These are phyloP conservation scores for Ceratocystis diversiconidia DNA, from an alignment of 2,329 filamentous ascomycete species.

Conservation along the genomic window DNA sequence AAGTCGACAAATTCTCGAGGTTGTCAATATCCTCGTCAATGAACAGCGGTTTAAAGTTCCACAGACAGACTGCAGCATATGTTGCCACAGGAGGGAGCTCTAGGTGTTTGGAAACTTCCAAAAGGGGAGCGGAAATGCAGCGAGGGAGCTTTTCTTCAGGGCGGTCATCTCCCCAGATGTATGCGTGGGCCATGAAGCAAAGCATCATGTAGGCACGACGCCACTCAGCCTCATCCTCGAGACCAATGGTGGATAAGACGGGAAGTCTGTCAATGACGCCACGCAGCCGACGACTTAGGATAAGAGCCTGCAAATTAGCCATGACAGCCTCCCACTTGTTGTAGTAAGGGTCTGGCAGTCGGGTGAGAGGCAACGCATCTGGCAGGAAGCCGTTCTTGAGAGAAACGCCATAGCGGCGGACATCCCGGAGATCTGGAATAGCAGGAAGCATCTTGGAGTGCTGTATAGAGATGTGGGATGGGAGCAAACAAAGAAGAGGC, in stretches of 20 bases:
- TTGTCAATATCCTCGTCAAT: slow-evolving; percentile 65
- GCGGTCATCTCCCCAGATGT: slow-evolving; percentile 86
- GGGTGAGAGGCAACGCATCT: slow-evolving; percentile 60
- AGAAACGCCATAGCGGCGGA: slow-evolving; percentile 53
- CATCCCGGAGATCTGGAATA: slow-evolving; percentile 50
- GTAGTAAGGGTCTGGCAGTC: slow-evolving; percentile 81
- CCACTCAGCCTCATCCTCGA: slow-evolving; percentile 82
- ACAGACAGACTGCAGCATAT: slow-evolving; percentile 80
- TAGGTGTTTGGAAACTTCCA: slow-evolving; percentile 60
- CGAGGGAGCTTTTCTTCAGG: slow-evolving; percentile 68
- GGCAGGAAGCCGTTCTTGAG: slow-evolving; percentile 76
- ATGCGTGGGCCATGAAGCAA: slow-evolving; percentile 83
- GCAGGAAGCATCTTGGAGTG: slow-evolving; percentile 39
- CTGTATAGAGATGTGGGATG: background rate
- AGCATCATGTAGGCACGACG: slow-evolving; percentile 81
- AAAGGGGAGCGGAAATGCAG: slow-evolving; percentile 67
- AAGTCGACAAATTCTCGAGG: slow-evolving; percentile 73
- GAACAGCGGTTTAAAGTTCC: slow-evolving; percentile 95
- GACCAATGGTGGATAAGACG: slow-evolving; percentile 65
- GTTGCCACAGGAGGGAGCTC: slow-evolving; percentile 87
- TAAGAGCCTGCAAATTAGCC: slow-evolving; percentile 71
- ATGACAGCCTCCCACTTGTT: slow-evolving; percentile 84
- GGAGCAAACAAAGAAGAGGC: background rate
- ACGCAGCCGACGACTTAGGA: slow-evolving; percentile 72
- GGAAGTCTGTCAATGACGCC: slow-evolving; percentile 68